These are phyloP conservation scores for Fonsecaea nubica DNA, from an alignment of 2,329 filamentous ascomycete species.

Conservation along the genomic window DNA sequence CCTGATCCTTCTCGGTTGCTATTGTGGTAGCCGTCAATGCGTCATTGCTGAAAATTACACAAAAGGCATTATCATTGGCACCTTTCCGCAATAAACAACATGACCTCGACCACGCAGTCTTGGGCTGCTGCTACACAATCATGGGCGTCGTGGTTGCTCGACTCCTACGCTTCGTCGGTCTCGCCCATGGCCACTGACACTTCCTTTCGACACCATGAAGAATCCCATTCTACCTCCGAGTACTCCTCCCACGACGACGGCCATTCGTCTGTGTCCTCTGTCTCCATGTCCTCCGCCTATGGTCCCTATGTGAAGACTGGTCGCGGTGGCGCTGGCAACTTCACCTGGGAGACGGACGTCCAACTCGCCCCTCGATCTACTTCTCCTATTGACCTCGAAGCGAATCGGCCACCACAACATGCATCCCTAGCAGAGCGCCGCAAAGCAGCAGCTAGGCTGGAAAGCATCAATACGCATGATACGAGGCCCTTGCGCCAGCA, in stretches of 20 bases:
- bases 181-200: conserved; percentile 31
- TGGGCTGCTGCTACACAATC: conserved; percentile 36
- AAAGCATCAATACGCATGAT: conserved; percentile 36
- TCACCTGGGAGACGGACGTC: conserved; percentile 55
- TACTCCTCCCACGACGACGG: conserved; percentile 19
- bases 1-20: conserved; percentile 11
- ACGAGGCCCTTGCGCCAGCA: conserved; percentile 28
- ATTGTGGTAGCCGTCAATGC: background rate
- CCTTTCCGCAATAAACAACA: conserved; percentile 6
- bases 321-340: conserved; percentile 71
- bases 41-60: conserved; percentile 3
- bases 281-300: conserved; percentile 41
- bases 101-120: conserved; percentile 28
- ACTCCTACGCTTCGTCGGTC: conserved; percentile 38
- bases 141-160: conserved; percentile 41
- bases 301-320: conserved; percentile 59
- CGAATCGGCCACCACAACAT: conserved; percentile 43
- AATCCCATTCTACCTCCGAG: conserved; percentile 23
- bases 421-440: conserved; percentile 34
- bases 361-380: conserved; percentile 22
- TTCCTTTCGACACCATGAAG: conserved; percentile 32
- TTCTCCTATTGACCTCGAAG: conserved; percentile 52
- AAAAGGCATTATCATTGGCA: background rate
- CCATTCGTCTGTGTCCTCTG: conserved; percentile 27
- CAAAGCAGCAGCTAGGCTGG: conserved; percentile 34